Evolutionary conservation across 2,329 filamentous ascomycete genomes (phyloP).

Genomic region (Apiospora koreana): DNA sequence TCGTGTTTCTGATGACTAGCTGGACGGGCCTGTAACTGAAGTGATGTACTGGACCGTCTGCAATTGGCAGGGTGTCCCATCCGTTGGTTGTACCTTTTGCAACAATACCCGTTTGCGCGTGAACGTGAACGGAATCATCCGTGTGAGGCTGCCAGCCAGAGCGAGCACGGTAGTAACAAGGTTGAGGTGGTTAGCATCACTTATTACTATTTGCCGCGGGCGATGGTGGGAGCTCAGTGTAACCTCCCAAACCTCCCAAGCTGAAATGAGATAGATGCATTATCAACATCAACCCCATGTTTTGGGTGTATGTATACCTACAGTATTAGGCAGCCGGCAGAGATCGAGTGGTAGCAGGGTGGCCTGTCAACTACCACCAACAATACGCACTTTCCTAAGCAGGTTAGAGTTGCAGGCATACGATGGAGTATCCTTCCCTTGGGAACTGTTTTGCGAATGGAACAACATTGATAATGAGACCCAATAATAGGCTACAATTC

Average conservation of each 20-base stretch:
- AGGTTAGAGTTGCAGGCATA: neutral
- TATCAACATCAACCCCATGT: neutral
- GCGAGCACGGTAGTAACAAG: neutral
- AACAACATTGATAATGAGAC: neutral
- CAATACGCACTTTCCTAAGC: neutral
- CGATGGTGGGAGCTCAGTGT: neutral
- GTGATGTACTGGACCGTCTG: neutral
- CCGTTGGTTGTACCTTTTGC: neutral
- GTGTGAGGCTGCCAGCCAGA: neutral
- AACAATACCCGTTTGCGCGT: neutral
- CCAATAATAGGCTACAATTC: too few species aligned
- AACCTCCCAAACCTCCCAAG: neutral
- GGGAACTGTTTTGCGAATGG: neutral
- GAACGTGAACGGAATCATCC: neutral
- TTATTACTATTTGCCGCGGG: neutral
- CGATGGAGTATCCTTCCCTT: neutral
- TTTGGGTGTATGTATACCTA: neutral
- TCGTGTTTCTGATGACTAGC: conserved; percentile 8
- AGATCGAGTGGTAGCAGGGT: neutral
- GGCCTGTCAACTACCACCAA: neutral
- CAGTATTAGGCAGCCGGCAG: neutral
- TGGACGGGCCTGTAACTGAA: neutral
- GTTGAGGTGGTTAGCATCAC: neutral
- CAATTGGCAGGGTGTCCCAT: conserved; percentile 3
- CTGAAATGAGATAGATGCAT: conserved; percentile 3